Conservation (phyloP, 495 filamentous ascomycete genomes). For the Trichoderma virens region DNA sequence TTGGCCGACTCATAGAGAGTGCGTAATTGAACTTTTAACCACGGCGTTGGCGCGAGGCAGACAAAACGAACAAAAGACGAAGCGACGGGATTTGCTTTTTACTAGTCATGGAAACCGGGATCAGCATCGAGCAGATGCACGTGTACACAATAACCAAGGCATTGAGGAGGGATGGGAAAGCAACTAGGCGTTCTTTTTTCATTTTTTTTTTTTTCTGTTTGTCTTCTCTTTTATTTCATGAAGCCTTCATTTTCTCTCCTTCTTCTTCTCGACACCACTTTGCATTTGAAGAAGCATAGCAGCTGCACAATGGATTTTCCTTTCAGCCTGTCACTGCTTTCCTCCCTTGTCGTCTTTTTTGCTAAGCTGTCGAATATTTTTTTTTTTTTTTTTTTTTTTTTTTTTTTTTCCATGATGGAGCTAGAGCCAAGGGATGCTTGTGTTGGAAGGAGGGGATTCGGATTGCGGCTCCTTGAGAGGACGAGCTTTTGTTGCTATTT, state of each 20-base stretch:
- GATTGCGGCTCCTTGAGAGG: neutral
- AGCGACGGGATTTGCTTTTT: neutral
- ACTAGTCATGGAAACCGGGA: neutral
- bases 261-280: neutral
- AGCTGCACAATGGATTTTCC: neutral
- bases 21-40: neutral
- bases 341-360: neutral
- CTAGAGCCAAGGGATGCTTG: neutral
- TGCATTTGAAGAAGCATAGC: neutral
- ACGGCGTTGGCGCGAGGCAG: conserved; percentile 1
- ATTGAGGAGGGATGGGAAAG: neutral
- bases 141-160: conserved; percentile 1
- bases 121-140: neutral
- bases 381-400: neutral
- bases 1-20: conserved; percentile 45
- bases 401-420: neutral
- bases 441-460: neutral
- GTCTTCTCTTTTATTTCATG: neutral
- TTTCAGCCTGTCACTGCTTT: neutral
- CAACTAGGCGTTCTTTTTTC: neutral
- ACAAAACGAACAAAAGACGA: neutral
- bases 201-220: neutral
- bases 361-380: neutral
- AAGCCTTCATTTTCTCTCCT: neutral
- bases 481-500: neutral